Percentiles rank a stretch among this genome's conserved stretches.
phyloP scores from a whole-genome alignment of 352 stramenopile species.

The Pythium grandisporangium region DNA sequence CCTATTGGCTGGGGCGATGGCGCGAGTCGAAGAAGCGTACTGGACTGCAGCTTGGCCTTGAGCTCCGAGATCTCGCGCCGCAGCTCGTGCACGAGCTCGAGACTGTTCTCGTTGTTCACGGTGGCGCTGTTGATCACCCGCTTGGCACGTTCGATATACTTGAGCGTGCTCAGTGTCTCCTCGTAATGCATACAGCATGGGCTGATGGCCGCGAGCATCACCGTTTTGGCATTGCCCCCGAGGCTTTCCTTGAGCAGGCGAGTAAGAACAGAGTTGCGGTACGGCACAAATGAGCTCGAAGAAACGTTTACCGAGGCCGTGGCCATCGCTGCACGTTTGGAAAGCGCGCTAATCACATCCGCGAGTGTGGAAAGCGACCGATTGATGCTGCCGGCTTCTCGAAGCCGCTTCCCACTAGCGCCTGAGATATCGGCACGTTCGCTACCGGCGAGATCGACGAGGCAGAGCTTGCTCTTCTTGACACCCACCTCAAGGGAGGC shows the following conservation, averaged over 20 bases:
- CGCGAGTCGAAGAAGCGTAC: no score
- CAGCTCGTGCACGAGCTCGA: constrained; percentile 24
- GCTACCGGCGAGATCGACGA: constrained; percentile 67
- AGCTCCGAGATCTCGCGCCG: constrained; percentile 30
- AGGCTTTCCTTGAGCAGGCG: constrained; percentile 72
- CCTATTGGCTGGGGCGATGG: no score
- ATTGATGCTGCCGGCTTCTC: constrained; percentile 79
- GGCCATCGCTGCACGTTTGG: constrained; percentile 16
- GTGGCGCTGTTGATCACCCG: constrained; percentile 29
- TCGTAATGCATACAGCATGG: constrained; percentile 81
- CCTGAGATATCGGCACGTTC: constrained; percentile 48
- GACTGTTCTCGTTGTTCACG: constrained; percentile 22
- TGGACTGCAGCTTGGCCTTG: constrained; percentile 20
- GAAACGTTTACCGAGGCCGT: not conserved
- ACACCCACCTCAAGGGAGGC: constrained; percentile 5
- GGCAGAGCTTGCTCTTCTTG: constrained; percentile 55
- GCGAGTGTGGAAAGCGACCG: constrained; percentile 73
- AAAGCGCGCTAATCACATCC: constrained; percentile 74
- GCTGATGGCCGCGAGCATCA: constrained; percentile 85
- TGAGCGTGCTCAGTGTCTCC: constrained; percentile 80
- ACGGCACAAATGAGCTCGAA: constrained; percentile 61
- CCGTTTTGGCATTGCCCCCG: constrained; percentile 68
- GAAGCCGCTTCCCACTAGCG: constrained; percentile 33
- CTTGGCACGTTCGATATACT: constrained; percentile 68
- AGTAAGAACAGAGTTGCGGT: constrained; percentile 86